Evolutionary conservation across 2,329 filamentous ascomycete genomes (phyloP).

Genomic region (Chaetomium globosum): DNA sequence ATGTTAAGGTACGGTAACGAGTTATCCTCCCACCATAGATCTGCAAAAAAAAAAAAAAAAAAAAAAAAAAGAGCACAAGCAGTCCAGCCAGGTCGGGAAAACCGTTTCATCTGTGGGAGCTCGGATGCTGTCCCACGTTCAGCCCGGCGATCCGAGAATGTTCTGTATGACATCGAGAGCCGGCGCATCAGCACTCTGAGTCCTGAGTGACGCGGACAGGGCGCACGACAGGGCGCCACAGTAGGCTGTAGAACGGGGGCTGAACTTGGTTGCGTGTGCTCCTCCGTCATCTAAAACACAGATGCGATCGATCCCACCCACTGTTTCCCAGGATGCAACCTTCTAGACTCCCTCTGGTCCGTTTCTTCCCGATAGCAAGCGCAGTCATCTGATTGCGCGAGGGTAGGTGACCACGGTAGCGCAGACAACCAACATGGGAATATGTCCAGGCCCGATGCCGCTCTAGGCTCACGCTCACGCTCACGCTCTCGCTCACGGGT

Average conservation of each 20-base stretch:
- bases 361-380: constrained; percentile 18
- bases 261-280: constrained; percentile 18
- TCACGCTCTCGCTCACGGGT: background rate
- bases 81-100: background rate
- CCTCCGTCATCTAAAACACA: constrained; percentile 14
- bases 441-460: background rate
- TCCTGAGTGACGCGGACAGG: constrained; percentile 18
- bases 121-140: background rate
- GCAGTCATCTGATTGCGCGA: constrained; percentile 14
- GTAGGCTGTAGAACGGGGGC: constrained; percentile 7
- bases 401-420: background rate
- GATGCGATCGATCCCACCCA: constrained; percentile 6
- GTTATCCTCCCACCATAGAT: background rate
- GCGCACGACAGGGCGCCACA: constrained; percentile 19
- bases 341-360: background rate
- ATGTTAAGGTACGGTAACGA: too few relatives aligned
- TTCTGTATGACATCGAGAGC: background rate
- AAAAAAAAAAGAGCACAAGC: background rate
- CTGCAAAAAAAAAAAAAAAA: background rate
- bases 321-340: background rate
- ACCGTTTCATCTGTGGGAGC: constrained; percentile 12
- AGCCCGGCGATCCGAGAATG: constrained; percentile 3
- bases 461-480: background rate
- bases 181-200: background rate
- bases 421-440: background rate